Evolutionary conservation across 2,329 filamentous ascomycete genomes (phyloP).

Genomic region (Lachnellula occidentalis): DNA sequence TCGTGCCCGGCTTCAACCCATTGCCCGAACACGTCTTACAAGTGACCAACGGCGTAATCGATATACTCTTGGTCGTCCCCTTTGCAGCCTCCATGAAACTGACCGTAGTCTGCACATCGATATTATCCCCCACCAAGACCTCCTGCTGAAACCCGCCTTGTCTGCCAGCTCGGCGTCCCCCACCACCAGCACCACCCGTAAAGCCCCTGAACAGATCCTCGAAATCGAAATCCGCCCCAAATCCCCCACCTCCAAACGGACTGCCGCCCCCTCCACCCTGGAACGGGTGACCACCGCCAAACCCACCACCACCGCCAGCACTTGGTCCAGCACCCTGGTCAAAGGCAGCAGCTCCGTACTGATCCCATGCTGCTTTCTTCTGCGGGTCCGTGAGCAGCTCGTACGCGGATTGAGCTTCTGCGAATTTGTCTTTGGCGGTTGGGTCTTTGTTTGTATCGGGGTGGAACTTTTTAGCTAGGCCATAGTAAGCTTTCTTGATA

Average conservation of each 20-base stretch:
- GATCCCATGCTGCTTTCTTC: conserved; percentile 89
- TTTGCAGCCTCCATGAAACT: conserved; percentile 96
- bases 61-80: conserved; percentile 82
- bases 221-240: conserved; percentile 84
- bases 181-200: conserved; percentile 44
- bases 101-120: conserved; percentile 89
- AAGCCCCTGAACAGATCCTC: conserved; percentile 94
- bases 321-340: conserved; percentile 61
- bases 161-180: conserved; percentile 41
- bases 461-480: conserved; percentile 94
- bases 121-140: conserved; percentile 87
- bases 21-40: conserved; percentile 80
- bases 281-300: conserved; percentile 61
- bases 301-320: conserved; percentile 56
- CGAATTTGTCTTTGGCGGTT: conserved; percentile 89
- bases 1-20: conserved; percentile 76
- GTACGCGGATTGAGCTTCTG: conserved; percentile 88
- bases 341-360: conserved; percentile 83
- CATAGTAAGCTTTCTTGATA: conserved; percentile 98
- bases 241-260: conserved; percentile 52
- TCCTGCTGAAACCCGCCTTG: conserved; percentile 69
- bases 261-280: conserved; percentile 50
- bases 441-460: conserved; percentile 97
- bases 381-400: conserved; percentile 88
- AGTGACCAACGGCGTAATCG: conserved; percentile 71